Base-by-base conservation (phyloP, 164 flowering plant species). In the Stephania yunnanensis region DNA sequence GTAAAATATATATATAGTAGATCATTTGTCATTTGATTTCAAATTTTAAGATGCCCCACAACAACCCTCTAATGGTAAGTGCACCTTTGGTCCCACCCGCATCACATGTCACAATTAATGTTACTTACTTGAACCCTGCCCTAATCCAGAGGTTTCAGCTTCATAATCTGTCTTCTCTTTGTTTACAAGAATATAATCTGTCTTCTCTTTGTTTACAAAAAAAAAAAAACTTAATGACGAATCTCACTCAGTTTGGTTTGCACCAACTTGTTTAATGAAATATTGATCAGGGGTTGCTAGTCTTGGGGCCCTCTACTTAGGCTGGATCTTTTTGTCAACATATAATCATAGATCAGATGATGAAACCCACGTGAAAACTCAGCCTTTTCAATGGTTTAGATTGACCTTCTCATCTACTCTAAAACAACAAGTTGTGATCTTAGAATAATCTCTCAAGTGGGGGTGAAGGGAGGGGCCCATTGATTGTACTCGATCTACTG, bases 281-380 rank as follows among this genome's bases (percentile, higher is more conserved):
- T 15, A n/a, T 58, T 4, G 64, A 0, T 0, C 42, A 36, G 4
- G 42, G 42, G 4, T 36, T 36, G 4, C 42, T 25, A 25, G 25
- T 19, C 20, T 3, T 50, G 17, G 64, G 15, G 20, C 6, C 64
- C 19, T 58, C 20, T 4, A 15, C 13, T 58, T 58, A 19, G 20
- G 64, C 64, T 3, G 13, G 20, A 9, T 11, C 12, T 58, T 58
- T 2, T 55, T 4, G 63, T 55, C 63, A 50, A 50, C 2, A 55
- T 11, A 55, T 11, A 55, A 12, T 55, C 63, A 3, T 3, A 58
- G 64, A 15, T 58, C 64, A 15, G 64, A 58, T 58, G 64, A 58
- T 58, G 64, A 58, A 58, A 15, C n/a, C n/a, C 64, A 58, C 64
- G 64, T 58, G 64, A 58, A 58, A 58, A 58, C n/a, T 58, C 64